These are phyloP conservation scores for Hymenoscyphus scutula DNA, from an alignment of 2,329 filamentous ascomycete genomes.

Conservation along the genomic window DNA sequence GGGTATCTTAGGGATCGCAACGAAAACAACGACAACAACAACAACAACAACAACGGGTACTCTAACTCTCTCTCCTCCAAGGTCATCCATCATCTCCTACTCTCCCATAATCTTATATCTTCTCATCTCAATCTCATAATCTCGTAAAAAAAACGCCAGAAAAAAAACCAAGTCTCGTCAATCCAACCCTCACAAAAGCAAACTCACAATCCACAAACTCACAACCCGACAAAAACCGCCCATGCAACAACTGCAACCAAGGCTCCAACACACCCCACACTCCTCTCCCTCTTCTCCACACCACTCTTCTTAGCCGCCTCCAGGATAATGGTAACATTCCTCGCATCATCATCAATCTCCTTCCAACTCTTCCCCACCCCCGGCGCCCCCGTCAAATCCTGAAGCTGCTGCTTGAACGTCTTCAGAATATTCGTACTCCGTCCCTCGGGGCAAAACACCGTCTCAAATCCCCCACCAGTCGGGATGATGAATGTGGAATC, in stretches of 20 bases:
- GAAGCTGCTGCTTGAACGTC: slow-evolving; percentile 50
- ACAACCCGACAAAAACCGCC: slow-evolving; percentile 18
- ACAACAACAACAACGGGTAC: not conserved
- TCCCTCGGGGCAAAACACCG: slow-evolving; percentile 71
- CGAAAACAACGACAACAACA: too few relatives aligned
- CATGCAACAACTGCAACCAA: slow-evolving; percentile 33
- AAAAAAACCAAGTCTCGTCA: not conserved
- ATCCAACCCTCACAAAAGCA: not conserved
- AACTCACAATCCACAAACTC: not conserved
- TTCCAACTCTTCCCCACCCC: slow-evolving; percentile 33
- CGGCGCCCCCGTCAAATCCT: slow-evolving; percentile 45
- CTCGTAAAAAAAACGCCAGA: not conserved
- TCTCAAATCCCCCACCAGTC: slow-evolving; percentile 71
- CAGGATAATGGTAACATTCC: slow-evolving; percentile 37
- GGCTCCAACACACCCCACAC: slow-evolving; percentile 28
- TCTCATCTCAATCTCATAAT: not conserved
- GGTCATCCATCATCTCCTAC: not conserved
- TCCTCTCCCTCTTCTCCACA: slow-evolving; percentile 19
- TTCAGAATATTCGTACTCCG: slow-evolving; percentile 58
- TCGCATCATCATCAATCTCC: slow-evolving; percentile 36
- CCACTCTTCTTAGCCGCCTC: slow-evolving; percentile 18
- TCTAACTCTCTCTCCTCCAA: not conserved
- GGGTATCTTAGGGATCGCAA: slow-evolving; percentile 1
- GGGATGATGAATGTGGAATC: slow-evolving; percentile 61
- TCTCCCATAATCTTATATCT: not conserved